A percentile compares a stretch with the other conserved stretches of the same genome.
Evolutionary conservation across 176 grass and related monocot species (phyloP).

Genomic region (Dendrocalamus sinicus): DNA sequence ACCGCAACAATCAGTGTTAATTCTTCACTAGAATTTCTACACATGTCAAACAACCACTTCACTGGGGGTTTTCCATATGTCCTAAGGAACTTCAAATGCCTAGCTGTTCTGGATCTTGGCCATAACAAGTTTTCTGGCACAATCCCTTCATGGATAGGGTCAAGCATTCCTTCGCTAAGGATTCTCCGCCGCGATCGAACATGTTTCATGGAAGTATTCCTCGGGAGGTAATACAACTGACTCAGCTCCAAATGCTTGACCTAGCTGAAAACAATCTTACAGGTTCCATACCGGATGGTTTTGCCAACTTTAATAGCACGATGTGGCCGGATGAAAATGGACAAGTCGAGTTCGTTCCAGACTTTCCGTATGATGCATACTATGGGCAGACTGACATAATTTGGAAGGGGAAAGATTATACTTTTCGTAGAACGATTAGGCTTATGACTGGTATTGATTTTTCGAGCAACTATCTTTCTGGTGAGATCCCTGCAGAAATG

Average conservation of each 20-base stretch:
- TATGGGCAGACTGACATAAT: background rate
- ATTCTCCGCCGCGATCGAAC: conserved; percentile 33
- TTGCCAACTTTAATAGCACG: background rate
- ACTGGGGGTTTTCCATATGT: background rate
- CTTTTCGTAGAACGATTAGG: background rate
- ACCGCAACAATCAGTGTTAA: too few species aligned
- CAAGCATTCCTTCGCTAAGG: background rate
- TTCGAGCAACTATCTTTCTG: conserved; percentile 13
- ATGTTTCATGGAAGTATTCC: conserved; percentile 31
- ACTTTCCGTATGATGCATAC: too few species aligned
- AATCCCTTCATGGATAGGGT: conserved; percentile 45
- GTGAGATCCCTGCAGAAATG: background rate
- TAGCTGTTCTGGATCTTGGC: conserved; percentile 12
- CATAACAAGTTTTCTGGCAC: conserved; percentile 4
- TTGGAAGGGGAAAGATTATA: background rate
- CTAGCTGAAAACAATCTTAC: conserved; percentile 32
- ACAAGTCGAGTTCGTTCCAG: too few species aligned
- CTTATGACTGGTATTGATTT: conserved; percentile 3
- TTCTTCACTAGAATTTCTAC: background rate
- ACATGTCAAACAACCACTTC: conserved; percentile 36
- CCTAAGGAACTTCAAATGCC: conserved; percentile 4
- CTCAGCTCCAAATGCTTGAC: conserved; percentile 22
- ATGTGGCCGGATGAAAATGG: background rate
- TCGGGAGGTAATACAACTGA: background rate
- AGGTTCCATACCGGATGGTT: conserved; percentile 19